Evolutionary conservation across 192 early-diverging fungal species (phyloP).

Genomic region (Mortierella claussenii): DNA sequence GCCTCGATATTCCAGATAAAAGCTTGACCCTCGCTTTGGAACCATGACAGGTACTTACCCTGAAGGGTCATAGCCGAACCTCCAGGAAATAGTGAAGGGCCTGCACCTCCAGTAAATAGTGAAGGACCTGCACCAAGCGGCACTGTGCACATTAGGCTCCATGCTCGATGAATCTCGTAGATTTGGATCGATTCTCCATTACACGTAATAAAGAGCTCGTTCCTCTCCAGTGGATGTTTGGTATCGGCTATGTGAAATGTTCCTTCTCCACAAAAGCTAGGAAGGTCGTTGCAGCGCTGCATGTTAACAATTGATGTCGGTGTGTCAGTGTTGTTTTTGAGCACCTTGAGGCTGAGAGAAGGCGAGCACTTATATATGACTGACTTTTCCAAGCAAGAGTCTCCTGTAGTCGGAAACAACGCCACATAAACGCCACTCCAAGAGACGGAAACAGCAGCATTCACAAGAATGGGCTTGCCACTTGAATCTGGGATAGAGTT

Average conservation of each 20-base stretch:
- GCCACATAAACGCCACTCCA: slow-evolving; percentile 10
- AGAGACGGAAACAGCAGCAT: slow-evolving; percentile 7
- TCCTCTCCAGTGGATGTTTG: slow-evolving; percentile 6
- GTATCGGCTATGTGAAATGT: slow-evolving; percentile 10
- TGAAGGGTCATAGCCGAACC: neutral
- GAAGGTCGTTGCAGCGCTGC: slow-evolving; percentile 3
- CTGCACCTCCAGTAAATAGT: neutral
- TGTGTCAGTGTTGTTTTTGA: neutral
- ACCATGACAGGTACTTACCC: slow-evolving; percentile 11
- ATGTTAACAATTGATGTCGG: neutral
- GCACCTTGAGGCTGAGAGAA: neutral
- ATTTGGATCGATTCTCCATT: slow-evolving; percentile 4
- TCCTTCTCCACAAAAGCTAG: slow-evolving; percentile 12
- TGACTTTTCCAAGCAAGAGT: neutral
- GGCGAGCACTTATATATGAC: neutral
- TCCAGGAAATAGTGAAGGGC: neutral
- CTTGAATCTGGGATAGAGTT: neutral
- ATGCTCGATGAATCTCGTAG: slow-evolving; percentile 5
- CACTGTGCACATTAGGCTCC: slow-evolving; percentile 1
- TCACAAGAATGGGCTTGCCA: neutral
- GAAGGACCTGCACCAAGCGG: neutral
- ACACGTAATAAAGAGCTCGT: slow-evolving; percentile 17
- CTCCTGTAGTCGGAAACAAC: slow-evolving; percentile 4
- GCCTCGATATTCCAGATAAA: slow-evolving; percentile 20
- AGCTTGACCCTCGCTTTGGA: slow-evolving; percentile 12